phyloP scores from a whole-genome alignment of 495 filamentous ascomycete species.

The Trichoderma parareesei region DNA sequence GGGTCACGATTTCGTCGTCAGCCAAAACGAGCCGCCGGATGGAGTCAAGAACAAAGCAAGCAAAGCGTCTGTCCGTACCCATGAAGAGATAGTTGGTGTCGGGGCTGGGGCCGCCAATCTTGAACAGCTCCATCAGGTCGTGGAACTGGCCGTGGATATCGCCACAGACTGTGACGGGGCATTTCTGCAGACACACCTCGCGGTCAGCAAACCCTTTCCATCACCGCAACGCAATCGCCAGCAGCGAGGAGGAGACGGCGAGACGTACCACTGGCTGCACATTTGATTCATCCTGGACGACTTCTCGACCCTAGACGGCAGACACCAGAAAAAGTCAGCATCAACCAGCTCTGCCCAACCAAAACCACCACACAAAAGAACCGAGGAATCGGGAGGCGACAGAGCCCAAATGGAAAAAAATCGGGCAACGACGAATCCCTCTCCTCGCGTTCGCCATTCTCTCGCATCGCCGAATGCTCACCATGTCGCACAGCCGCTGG shows the following conservation, averaged over 20 bases:
- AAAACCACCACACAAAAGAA: too few relatives aligned
- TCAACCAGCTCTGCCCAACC: not conserved
- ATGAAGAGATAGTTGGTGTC: slow-evolving; percentile 96
- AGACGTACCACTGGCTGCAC: slow-evolving; percentile 93
- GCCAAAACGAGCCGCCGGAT: not conserved
- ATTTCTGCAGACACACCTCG: slow-evolving; percentile 54
- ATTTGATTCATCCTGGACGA: slow-evolving; percentile 94
- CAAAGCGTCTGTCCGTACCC: slow-evolving; percentile 47
- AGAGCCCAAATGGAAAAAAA: too few relatives aligned
- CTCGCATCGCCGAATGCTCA: slow-evolving; percentile 23
- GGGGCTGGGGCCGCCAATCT: slow-evolving; percentile 83
- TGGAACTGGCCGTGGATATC: slow-evolving; percentile 94
- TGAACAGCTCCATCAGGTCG: slow-evolving; percentile 91
- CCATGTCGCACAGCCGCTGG: slow-evolving; percentile 94
- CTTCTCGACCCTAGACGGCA: slow-evolving; percentile 71
- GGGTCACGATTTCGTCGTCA: slow-evolving; percentile 13
- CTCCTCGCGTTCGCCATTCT: not conserved
- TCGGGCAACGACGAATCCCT: too few relatives aligned
- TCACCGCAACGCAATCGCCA: not conserved
- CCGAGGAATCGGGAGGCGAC: too few relatives aligned
- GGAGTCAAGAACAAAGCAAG: not conserved
- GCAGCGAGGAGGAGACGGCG: not conserved
- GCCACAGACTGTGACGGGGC: slow-evolving; percentile 86
- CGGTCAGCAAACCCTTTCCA: not conserved
- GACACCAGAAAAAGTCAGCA: slow-evolving; percentile 15